Evolutionary conservation across 2,329 filamentous ascomycete genomes (phyloP), one percentile per base, ranked within the genome.

Genomic region (Ilyonectria mors-panacis): DNA sequence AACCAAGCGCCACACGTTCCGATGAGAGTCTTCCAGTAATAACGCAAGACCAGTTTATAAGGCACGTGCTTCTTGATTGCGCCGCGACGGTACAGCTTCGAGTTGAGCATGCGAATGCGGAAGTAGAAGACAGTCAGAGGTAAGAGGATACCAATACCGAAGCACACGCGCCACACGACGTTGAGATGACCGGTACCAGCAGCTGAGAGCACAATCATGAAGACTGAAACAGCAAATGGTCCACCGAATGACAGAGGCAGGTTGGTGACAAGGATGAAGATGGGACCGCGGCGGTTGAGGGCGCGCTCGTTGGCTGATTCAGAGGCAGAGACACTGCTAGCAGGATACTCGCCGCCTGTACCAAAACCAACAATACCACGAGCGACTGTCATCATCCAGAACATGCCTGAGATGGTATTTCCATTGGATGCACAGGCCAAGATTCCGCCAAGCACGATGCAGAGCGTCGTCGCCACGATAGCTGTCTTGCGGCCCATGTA

Each of bases 1-100:
- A 88, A 88, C 85, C 86, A 89, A 56, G 87, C 86, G 10, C 85
- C 82, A 61, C 82, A 86, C 10, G 86, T 87, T 10, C 87, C 86
- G 35, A 86, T 78, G 12, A 89, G 76, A 2, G 83, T 78, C 71
- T 82, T 85, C 86, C 87, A 89, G 77, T 89, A 89, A 73, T 84
- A 88, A 21, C 80, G 80, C 10, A 86, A 42, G 6, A 87, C 81
- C 0, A 89, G 79, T 1, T 75, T 70, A 67, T 89, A 87, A 0
- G 87, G 85, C 0, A 89, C 83, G 8, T 77, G 76, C 21, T 74
- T 78, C 71, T 88, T 87, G 76, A 88, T 89, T 0, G 87, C 86
- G 4, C 85, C 84, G 2, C 84, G 84, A 28, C 83, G 82, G 68
- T 85, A 87, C 12, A 85, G 85, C 73, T 79, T 85, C 54, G 79